Conservation (phyloP, 2,329 filamentous ascomycete genomes). For the Chaetomium olivaceum region DNA sequence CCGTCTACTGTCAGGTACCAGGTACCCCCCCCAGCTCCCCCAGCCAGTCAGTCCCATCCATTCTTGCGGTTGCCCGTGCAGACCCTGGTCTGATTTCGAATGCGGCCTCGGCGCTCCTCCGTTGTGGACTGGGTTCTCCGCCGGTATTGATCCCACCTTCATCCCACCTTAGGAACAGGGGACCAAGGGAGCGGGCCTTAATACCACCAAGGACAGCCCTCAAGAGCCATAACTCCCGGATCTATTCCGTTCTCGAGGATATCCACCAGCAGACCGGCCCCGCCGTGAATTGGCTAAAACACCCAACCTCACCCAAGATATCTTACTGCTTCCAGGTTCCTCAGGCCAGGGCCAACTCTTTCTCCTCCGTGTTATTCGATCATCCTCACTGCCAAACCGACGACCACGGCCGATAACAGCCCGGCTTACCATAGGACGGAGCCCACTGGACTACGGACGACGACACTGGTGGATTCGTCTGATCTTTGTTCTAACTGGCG, state of each 20-base stretch:
- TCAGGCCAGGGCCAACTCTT: conserved; percentile 29
- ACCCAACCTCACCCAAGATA: conserved; percentile 43
- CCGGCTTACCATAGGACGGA: conserved; percentile 20
- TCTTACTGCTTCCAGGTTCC: conserved; percentile 34
- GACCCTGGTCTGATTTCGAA: conserved; percentile 46
- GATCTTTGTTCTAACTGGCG: conserved; percentile 36
- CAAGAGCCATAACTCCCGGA: conserved; percentile 45
- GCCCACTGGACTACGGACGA: conserved; percentile 25
- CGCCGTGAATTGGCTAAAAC: conserved; percentile 44
- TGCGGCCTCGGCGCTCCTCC: conserved; percentile 51
- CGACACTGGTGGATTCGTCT: conserved; percentile 27
- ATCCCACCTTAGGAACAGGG: conserved; percentile 46
- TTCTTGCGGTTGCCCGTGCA: conserved; percentile 41
- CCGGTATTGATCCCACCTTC: conserved; percentile 52
- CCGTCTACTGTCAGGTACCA: conserved; percentile 46
- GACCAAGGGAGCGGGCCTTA: conserved; percentile 42
- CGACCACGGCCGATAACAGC: conserved; percentile 20
- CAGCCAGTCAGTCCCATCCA: conserved; percentile 30
- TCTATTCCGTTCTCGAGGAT: conserved; percentile 42
- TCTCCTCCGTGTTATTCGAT: conserved; percentile 26
- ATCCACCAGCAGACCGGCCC: conserved; percentile 44
- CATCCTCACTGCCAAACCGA: conserved; percentile 14
- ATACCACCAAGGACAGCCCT: conserved; percentile 44
- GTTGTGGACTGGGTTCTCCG: conserved; percentile 45
- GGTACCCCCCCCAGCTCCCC: conserved; percentile 34